phyloP scores from a whole-genome alignment of 352 stramenopile species.

The Globisporangium mamillatum region DNA sequence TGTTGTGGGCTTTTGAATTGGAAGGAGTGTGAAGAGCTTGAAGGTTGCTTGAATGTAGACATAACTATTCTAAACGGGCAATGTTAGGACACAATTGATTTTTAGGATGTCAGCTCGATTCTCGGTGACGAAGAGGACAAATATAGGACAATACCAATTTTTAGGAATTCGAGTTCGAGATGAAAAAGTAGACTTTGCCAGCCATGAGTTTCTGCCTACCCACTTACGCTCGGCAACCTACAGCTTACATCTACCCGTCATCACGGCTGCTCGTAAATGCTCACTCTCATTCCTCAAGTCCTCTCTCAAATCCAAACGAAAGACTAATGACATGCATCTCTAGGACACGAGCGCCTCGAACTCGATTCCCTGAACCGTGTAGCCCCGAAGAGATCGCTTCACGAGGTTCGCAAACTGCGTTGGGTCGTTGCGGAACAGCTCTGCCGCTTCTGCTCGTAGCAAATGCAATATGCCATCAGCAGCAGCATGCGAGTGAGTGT shows the following conservation, averaged over 20 bases:
- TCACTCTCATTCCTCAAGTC: neutral
- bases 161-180: no score
- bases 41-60: neutral
- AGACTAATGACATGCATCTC: slow-evolving; percentile 4
- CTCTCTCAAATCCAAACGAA: neutral
- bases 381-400: slow-evolving; percentile 76
- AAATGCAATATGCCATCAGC: neutral
- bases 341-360: slow-evolving; percentile 77
- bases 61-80: neutral
- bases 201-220: no score
- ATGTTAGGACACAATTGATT: neutral
- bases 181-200: no score
- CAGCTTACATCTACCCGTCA: neutral
- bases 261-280: neutral
- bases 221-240: no score
- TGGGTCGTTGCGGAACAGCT: slow-evolving; percentile 94
- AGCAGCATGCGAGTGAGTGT: neutral
- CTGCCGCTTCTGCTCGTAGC: slow-evolving; percentile 87
- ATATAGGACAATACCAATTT: no score
- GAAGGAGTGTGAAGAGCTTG: neutral
- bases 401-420: slow-evolving; percentile 92
- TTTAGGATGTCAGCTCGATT: no score
- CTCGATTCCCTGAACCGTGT: slow-evolving; percentile 77
- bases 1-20: neutral
- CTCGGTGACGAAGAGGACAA: no score